Base-by-base conservation (phyloP, 352 stramenopile genomes). In the Phytopythium montanum region DNA sequence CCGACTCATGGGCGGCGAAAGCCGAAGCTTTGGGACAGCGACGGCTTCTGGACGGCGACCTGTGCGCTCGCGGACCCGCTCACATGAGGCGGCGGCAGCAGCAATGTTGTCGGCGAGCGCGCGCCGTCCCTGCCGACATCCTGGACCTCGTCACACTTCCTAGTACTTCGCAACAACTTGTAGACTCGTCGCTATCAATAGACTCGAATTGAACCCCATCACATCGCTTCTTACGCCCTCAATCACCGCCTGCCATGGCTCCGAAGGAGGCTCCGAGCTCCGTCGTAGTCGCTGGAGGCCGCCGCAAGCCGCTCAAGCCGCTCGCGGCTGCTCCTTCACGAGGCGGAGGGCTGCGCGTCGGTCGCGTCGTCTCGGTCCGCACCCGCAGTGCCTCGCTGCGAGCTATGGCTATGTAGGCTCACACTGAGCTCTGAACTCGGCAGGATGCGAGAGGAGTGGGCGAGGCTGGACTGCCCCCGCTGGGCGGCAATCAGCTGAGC, bases 21-120 rank as follows among this genome's bases (percentile, higher is more conserved):
- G 85, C 85, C 85, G 82, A 93, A 90, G 92, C 83, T 90, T 95
- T 95, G 83, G 83, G 78, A 95, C 62, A 93, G 56, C 18, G 72
- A 87, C 46, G 46, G 14, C 59, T 7, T 28, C 31, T 23, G 51
- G 26, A 54, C 65, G 53, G 38, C 36, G 18, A 31, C 56, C 49
- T 45, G n/a, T n/a, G 52, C 71, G 66, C 42, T 65, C 44, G 59
- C 36, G 48, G 63, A 78, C 80, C 70, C 64, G 70, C 77, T 61
- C 16, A 45, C 26, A 55, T 13, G 66, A 75, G 65, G 73, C 70
- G 66, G 69, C 71, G 57, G 70, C 76, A 70, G 75, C 81, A 87
- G 81, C 62, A 87, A 91, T 85, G 81, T 81, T 76, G 72, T 82
- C 56, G 75, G 66, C 55, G 70, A 57, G 60, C 62, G 34, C 28